These are phyloP conservation scores for Ceratocystis huliohia DNA, from an alignment of 2,329 filamentous ascomycete genomes.

Conservation along the genomic window DNA sequence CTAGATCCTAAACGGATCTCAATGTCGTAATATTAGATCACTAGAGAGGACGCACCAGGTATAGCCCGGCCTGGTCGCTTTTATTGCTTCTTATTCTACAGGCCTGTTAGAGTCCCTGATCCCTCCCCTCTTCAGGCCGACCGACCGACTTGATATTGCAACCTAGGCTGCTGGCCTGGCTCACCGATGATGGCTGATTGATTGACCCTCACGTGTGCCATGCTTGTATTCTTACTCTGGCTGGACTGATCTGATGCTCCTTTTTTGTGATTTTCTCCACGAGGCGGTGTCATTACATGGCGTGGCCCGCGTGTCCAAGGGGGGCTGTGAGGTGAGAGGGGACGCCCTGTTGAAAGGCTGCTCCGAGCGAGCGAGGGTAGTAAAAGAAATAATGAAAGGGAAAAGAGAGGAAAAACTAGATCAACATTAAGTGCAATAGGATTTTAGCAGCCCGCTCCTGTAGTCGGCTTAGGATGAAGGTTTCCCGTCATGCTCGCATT, in stretches of 20 bases:
- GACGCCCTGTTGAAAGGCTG: not conserved
- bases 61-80: not conserved
- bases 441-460: not conserved
- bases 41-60: not conserved
- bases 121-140: too few relatives aligned
- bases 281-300: slow-evolving; percentile 4
- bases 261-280: not conserved
- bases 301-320: not conserved
- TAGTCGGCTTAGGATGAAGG: not conserved
- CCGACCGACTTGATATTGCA: not conserved
- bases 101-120: too few relatives aligned
- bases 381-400: not conserved
- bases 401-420: not conserved
- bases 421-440: not conserved
- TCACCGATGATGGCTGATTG: not conserved
- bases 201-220: not conserved
- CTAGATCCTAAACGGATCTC: slow-evolving; percentile 1
- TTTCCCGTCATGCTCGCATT: not conserved
- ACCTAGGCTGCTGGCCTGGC: not conserved
- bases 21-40: slow-evolving; percentile 3
- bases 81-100: not conserved
- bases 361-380: not conserved
- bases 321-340: not conserved
- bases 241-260: not conserved
- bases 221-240: not conserved